phyloP scores from a whole-genome alignment of 805 yeast species.

The Saccharomycopsis fibuligera region DNA sequence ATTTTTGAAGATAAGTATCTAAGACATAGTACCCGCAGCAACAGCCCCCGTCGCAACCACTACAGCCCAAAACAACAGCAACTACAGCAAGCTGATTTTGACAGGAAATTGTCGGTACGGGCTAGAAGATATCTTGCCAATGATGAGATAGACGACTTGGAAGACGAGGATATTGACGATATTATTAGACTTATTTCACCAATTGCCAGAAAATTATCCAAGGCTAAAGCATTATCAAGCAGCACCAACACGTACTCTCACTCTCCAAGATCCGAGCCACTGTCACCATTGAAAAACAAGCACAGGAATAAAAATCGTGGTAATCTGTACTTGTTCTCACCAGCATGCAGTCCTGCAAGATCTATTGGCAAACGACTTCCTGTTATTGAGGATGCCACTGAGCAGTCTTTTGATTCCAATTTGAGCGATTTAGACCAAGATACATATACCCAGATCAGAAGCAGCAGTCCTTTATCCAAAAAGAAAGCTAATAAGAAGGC shows the following conservation, averaged over 20 bases:
- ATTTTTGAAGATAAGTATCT: too few species aligned
- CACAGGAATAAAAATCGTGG: too few species aligned
- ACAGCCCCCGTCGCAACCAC: too few species aligned
- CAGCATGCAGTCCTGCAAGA: too few species aligned
- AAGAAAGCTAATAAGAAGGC: neutral
- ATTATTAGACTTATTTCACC: constrained; percentile 17
- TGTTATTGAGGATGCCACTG: neutral
- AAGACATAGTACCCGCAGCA: too few species aligned
- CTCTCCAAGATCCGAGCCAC: constrained; percentile 2
- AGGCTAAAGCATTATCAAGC: constrained; percentile 1
- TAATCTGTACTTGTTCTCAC: too few species aligned
- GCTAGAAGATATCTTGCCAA: constrained; percentile 16
- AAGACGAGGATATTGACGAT: constrained; percentile 19
- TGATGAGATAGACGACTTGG: constrained; percentile 17
- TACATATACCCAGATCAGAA: too few species aligned
- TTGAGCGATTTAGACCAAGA: too few species aligned
- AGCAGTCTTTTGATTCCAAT: too few species aligned
- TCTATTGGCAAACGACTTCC: neutral
- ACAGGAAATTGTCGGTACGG: constrained; percentile 4
- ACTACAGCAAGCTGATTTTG: neutral
- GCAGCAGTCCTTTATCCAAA: neutral
- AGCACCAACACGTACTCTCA: constrained; percentile 1
- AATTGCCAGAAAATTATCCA: constrained; percentile 13
- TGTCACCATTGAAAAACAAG: constrained; percentile 6
- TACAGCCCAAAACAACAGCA: too few species aligned